Evolutionary conservation across 2,329 filamentous ascomycete genomes (phyloP).

Genomic region (Fusarium sp.): DNA sequence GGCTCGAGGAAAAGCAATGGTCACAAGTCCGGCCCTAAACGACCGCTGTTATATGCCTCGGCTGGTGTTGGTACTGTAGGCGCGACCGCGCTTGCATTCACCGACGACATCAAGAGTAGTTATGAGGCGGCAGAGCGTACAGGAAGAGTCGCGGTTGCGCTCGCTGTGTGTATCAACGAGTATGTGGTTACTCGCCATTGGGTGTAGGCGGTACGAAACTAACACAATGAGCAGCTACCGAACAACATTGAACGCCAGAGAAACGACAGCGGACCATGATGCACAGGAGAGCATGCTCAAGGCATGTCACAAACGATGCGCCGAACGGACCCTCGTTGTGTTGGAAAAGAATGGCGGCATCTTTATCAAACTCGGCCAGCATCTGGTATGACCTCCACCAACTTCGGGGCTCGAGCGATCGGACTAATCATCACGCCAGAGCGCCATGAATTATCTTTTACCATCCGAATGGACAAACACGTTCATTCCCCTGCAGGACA

Average conservation of each 20-base stretch:
- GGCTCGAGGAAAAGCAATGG: slow-evolving; percentile 35
- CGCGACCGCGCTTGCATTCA: slow-evolving; percentile 62
- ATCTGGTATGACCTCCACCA: slow-evolving; percentile 66
- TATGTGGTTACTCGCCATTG: slow-evolving; percentile 51
- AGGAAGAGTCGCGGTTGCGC: slow-evolving; percentile 77
- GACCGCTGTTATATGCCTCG: slow-evolving; percentile 58
- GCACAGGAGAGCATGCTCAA: slow-evolving; percentile 75
- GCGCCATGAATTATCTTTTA: slow-evolving; percentile 93
- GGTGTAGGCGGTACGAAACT: not conserved
- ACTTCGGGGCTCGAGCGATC: not conserved
- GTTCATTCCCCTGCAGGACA: slow-evolving; percentile 95
- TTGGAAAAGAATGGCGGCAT: slow-evolving; percentile 97
- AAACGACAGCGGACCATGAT: slow-evolving; percentile 67
- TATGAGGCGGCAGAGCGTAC: slow-evolving; percentile 81
- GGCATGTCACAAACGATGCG: slow-evolving; percentile 92
- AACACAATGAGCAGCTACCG: slow-evolving; percentile 73
- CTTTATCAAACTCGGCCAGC: slow-evolving; percentile 97
- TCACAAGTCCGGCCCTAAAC: slow-evolving; percentile 38
- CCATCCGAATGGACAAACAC: slow-evolving; percentile 93
- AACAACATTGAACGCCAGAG: slow-evolving; percentile 77
- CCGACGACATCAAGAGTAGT: slow-evolving; percentile 77
- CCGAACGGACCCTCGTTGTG: slow-evolving; percentile 83
- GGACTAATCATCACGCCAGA: slow-evolving; percentile 58
- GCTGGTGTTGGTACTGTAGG: slow-evolving; percentile 60
- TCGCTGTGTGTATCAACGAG: slow-evolving; percentile 90